Evolutionary conservation across 2,329 filamentous ascomycete species (phyloP), one percentile per base, ranked within the genome.

Genomic region (Apiospora koreana): DNA sequence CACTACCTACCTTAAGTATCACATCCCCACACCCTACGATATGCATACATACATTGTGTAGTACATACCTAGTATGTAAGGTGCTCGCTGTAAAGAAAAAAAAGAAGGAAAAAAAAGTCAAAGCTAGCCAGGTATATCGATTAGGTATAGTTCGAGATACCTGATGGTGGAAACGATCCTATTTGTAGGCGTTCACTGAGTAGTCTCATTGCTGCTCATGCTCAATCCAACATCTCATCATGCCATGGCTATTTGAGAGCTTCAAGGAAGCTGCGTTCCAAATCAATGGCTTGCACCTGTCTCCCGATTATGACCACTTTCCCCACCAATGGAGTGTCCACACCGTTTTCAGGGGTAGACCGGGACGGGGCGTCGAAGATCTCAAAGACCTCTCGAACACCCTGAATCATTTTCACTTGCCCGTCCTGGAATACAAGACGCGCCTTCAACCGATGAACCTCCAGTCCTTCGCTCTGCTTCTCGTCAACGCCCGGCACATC

Each of bases 311-410:
- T 76, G 12, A 92, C 87, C 66, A 92, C 81, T 78, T 92, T 92
- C 28, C 90, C 87, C 46, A 79, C 74, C 35, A 74, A 73, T 14
- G 66, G 42, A 31, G 77, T 71, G 16, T 70, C 69, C 28, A 18
- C 7, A 2, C 23, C 38, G 58, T 72, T 76, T 12, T 74, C 73
- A 21, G 71, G 71, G 6, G 68, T 46, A 25, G 65, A 72, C 31
- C 71, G 72, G 69, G 71, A 74, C 68, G 77, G 79, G 12, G 79
- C 83, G 74, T 97, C 94, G 31, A 94, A 88, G 31, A 98, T 92
- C 77, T 99, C 96, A 80, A 98, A 99, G 21, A 98, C 88, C 76
- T 98, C 95, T 68, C 95, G 86, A 0, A 99, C 96, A 1, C 95
- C 96, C 80, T 99, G 96, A 9, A 98, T 86, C 73, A 98, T 89